Evolutionary conservation across 257 asterid species (phyloP).

Genomic region (Scutellaria baicalensis): DNA sequence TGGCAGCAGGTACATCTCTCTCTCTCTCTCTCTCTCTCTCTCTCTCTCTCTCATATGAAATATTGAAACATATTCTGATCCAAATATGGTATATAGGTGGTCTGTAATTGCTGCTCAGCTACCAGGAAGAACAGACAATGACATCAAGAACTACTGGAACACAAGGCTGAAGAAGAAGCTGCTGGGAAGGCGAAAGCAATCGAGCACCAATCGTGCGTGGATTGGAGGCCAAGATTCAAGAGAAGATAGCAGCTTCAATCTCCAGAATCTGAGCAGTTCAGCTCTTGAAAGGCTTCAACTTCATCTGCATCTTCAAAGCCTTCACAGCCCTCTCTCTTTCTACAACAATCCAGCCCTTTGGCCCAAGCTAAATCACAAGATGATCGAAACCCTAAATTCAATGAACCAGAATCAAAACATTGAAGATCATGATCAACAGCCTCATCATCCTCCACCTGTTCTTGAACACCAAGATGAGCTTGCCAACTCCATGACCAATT

Average conservation of each 20-base stretch:
- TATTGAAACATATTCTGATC: background rate
- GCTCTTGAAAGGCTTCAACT: conserved; percentile 89
- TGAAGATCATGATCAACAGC: background rate
- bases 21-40: conserved; percentile 35
- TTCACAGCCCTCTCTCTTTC: conserved; percentile 40
- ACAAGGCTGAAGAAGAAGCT: conserved; percentile 68
- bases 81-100: conserved; percentile 40
- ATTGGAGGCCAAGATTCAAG: conserved; percentile 17
- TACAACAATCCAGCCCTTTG: conserved; percentile 52
- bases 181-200: conserved; percentile 54
- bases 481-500: background rate
- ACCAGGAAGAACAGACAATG: conserved; percentile 87
- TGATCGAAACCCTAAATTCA: conserved; percentile 39
- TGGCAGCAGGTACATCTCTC: conserved; percentile 74
- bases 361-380: conserved; percentile 44
- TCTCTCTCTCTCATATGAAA: conserved; percentile 35
- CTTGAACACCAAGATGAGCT: conserved; percentile 15
- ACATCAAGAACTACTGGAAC: conserved; percentile 90
- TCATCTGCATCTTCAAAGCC: conserved; percentile 65
- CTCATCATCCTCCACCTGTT: background rate
- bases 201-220: conserved; percentile 21
- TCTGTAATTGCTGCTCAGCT: conserved; percentile 85
- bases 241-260: conserved; percentile 18
- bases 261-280: conserved; percentile 59
- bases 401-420: background rate